phyloP scores from a whole-genome alignment of 495 filamentous ascomycete species.

The Penicillium canescens region DNA sequence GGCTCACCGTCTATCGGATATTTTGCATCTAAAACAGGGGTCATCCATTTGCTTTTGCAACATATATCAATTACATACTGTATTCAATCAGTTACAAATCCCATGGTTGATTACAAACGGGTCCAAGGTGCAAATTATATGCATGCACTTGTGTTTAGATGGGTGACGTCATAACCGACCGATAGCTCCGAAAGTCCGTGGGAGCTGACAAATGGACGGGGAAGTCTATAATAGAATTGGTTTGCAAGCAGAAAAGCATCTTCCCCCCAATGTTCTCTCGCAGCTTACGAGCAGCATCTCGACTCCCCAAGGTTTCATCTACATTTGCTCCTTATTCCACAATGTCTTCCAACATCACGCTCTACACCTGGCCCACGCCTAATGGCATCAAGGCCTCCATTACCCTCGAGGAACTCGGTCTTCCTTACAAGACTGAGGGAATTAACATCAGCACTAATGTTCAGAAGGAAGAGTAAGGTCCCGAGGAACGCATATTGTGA shows the following conservation, averaged over 20 bases:
- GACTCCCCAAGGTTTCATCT: conserved; percentile 10
- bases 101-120: too few species aligned
- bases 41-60: too few species aligned
- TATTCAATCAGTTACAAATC: too few species aligned
- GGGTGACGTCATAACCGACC: neutral
- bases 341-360: conserved; percentile 35
- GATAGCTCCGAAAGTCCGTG: too few species aligned
- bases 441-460: conserved; percentile 64
- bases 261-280: conserved; percentile 12
- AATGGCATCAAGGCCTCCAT: conserved; percentile 70
- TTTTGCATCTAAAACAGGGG: too few species aligned
- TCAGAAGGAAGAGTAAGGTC: conserved; percentile 65
- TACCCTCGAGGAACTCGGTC: conserved; percentile 74
- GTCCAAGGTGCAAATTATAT: too few species aligned
- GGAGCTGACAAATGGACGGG: conserved; percentile 7
- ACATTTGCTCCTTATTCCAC: conserved; percentile 15
- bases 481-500: neutral
- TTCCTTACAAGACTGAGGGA: conserved; percentile 61
- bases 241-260: neutral
- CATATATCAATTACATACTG: too few species aligned
- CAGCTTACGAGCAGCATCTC: conserved; percentile 13
- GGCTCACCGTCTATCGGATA: too few species aligned
- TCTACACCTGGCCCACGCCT: conserved; percentile 39
- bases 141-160: too few species aligned
- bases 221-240: neutral